Base-by-base conservation (phyloP, 2,329 filamentous ascomycete species). In the Ophiognomonia clavigignenti-juglandacearum region DNA sequence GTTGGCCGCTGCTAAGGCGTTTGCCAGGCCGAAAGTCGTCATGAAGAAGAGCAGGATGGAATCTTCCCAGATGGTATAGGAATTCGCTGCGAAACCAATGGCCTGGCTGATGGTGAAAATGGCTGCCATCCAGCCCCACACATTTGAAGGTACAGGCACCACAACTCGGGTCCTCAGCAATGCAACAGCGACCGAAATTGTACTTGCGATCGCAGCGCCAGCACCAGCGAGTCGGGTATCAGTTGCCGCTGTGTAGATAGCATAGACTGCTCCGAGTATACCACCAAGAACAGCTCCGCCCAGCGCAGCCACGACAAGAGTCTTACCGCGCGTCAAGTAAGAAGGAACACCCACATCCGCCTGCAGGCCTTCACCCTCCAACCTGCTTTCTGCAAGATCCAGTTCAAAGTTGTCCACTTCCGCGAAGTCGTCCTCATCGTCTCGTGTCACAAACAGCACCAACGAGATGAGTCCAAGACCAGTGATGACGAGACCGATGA, bases 61-160 rank as follows among this genome's bases (percentile, higher is more conserved):
- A 60, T 98, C 93, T 69, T 98, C 93, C 91, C 93, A 98, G 55
- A 98, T 96, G 0, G 92, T 97, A 67, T 91, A 98, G 0, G 93
- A 98, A 67, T 98, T 98, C 4, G 93, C 93, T 0, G 92, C 92
- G 63, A 97, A 98, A 7, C 93, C 92, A 43, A 88, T 72, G n/a
- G 90, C 95, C 60, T 96, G 88, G 52, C 86, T 82, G n/a, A 90
- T 64, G 0, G 90, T 90, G 56, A 95, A 89, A 13, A 91, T 63
- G 22, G 88, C 72, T 6, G 88, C 84, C 50, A 95, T 71, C 83
- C 88, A 92, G n/a, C 89, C 86, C 91, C 92, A 98, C 45, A 91
- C 69, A 0, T 80, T 86, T n/a, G 68, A 79, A 0, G 90, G 91
- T 9, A 89, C 57, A 29, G 88, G 61, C 50, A 76, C 75, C 26